A percentile compares a stretch with the other conserved stretches of the same genome.
Evolutionary conservation across 495 filamentous ascomycete species (phyloP).

Genomic region (Podospora fimiseda): DNA sequence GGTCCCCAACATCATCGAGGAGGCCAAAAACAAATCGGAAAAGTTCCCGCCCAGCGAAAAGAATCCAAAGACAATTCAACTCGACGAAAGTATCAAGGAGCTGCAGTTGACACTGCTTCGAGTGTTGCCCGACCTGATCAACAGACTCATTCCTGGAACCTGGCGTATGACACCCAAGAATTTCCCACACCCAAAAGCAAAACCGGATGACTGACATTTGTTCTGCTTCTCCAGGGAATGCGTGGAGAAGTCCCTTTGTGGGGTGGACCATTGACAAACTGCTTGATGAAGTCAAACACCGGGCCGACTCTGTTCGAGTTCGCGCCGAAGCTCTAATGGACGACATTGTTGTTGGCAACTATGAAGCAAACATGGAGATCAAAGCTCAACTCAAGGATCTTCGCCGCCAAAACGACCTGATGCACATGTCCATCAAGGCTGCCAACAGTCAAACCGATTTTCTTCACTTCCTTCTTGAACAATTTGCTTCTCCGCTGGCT

Average conservation of each 20-base stretch:
- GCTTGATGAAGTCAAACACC: constrained; percentile 3
- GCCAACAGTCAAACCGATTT: constrained; percentile 7
- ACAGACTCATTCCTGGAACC: constrained; percentile 4
- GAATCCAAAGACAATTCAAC: constrained; percentile 5
- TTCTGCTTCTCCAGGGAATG: too few species aligned
- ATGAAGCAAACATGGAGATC: constrained; percentile 1
- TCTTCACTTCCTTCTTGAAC: constrained; percentile 15
- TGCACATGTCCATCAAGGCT: constrained; percentile 11
- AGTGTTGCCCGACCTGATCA: constrained; percentile 6
- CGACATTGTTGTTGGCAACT: constrained; percentile 7
- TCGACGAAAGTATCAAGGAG: background rate
- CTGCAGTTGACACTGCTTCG: constrained; percentile 2
- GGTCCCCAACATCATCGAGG: constrained; percentile 13
- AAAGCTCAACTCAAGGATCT: constrained; percentile 5
- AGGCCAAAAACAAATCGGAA: constrained; percentile 7
- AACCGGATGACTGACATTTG: too few species aligned
- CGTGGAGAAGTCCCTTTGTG: background rate
- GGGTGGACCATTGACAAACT: constrained; percentile 11
- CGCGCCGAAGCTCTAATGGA: constrained; percentile 8
- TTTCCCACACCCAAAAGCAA: too few species aligned
- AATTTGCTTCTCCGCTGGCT: background rate
- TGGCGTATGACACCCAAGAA: too few species aligned
- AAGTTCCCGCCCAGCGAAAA: constrained; percentile 2
- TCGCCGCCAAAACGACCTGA: background rate
- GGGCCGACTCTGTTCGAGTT: constrained; percentile 1